Percentiles rank a stretch among this genome's conserved stretches.
phyloP scores from a whole-genome alignment of 176 grass and related monocot genomes.

The Guadua angustifolia region DNA sequence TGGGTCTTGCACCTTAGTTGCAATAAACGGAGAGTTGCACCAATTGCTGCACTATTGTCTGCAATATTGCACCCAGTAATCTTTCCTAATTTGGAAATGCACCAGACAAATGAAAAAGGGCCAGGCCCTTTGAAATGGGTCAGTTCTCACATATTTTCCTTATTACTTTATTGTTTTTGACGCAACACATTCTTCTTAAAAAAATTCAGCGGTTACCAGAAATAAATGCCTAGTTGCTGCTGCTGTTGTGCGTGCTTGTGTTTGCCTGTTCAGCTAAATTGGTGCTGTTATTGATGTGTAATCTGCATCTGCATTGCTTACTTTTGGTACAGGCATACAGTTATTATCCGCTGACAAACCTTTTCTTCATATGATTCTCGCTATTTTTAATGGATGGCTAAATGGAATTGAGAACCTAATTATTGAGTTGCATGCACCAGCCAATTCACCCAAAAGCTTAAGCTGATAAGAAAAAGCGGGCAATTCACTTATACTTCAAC shows the following conservation, averaged over 20 bases:
- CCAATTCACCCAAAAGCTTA: too few species aligned
- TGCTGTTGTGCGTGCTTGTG: neutral
- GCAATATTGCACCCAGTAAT: constrained; percentile 75
- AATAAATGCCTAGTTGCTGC: constrained; percentile 33
- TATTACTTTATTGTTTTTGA: constrained; percentile 22
- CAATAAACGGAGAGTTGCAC: constrained; percentile 90
- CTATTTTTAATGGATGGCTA: constrained; percentile 6
- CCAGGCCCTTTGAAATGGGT: constrained; percentile 96
- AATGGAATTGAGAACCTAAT: neutral
- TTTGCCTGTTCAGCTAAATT: constrained; percentile 33
- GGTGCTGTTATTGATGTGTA: constrained; percentile 6
- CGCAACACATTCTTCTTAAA: neutral
- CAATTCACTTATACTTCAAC: too few species aligned
- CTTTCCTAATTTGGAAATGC: constrained; percentile 78
- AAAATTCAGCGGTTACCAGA: constrained; percentile 6
- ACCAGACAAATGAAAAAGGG: constrained; percentile 59
- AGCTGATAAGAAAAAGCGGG: too few species aligned
- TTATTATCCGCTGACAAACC: neutral
- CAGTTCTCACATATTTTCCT: constrained; percentile 39
- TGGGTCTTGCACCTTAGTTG: constrained; percentile 89
- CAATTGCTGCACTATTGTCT: constrained; percentile 87
- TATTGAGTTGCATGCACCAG: too few species aligned
- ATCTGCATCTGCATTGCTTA: neutral
- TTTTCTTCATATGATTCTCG: constrained; percentile 15
- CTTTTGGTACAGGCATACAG: constrained; percentile 2